Conservation (phyloP, 768 basidiomycete species). For the Agaricus blazei region DNA sequence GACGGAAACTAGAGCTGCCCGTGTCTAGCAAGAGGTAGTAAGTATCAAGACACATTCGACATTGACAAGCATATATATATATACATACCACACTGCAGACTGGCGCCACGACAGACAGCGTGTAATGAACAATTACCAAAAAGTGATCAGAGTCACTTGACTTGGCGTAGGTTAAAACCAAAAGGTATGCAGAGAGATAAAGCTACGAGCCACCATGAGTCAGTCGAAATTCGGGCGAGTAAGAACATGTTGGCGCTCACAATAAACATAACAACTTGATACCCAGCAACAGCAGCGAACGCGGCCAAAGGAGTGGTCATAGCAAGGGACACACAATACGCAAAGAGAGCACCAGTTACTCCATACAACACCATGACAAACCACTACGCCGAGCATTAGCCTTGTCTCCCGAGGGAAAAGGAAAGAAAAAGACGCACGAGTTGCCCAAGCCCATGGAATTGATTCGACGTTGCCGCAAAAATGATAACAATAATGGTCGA, state of each 20-base stretch:
- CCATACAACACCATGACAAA: constrained; percentile 67
- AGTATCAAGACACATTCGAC: not conserved
- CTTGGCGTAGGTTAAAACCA: constrained; percentile 70
- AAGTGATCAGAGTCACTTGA: constrained; percentile 45
- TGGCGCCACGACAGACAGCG: constrained; percentile 61
- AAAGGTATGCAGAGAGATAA: constrained; percentile 62
- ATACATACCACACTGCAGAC: constrained; percentile 61
- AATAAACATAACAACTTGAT: constrained; percentile 67
- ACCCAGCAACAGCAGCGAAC: constrained; percentile 68
- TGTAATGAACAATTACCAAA: constrained; percentile 66
- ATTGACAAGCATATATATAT: not conserved
- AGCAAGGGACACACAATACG: constrained; percentile 60
- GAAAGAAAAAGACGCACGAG: constrained; percentile 33
- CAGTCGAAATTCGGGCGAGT: not conserved
- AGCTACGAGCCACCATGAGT: constrained; percentile 32
- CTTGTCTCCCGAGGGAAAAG: not conserved
- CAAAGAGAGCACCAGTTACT: constrained; percentile 59
- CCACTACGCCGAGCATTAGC: constrained; percentile 42
- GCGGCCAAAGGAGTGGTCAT: constrained; percentile 65
- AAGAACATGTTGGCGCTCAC: constrained; percentile 34
- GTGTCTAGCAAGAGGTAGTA: constrained; percentile 34
- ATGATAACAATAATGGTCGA: constrained; percentile 62
- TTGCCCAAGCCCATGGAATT: constrained; percentile 68
- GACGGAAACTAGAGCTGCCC: constrained; percentile 69
- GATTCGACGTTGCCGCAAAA: constrained; percentile 49